A percentile compares a stretch with the other conserved stretches of the same genome.
Conservation (phyloP, 768 basidiomycete genomes). For the Ephemerocybe angulata region DNA sequence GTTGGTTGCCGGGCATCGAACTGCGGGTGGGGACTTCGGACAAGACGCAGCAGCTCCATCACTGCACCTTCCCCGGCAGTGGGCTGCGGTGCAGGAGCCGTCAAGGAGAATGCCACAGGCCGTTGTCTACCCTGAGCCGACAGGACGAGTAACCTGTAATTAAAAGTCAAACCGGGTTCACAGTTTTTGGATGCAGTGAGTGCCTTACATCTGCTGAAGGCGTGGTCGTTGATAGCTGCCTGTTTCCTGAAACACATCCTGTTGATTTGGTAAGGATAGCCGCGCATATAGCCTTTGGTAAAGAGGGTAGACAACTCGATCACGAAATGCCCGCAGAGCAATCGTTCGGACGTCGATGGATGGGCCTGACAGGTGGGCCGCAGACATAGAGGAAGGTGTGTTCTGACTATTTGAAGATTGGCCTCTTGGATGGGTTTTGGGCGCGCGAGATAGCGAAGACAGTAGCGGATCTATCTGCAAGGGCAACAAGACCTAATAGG, state of each 20-base stretch:
- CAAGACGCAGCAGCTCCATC: conserved; percentile 57
- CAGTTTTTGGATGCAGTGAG: too few relatives aligned
- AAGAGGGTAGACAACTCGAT: conserved; percentile 70
- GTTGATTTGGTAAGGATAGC: conserved; percentile 49
- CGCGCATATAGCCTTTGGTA: conserved; percentile 52
- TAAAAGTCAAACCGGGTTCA: background rate
- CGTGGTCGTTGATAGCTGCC: conserved; percentile 61
- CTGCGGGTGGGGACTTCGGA: conserved; percentile 51
- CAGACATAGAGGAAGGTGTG: conserved; percentile 37
- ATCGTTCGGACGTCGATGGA: conserved; percentile 79
- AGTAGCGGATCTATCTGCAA: conserved; percentile 40
- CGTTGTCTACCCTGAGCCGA: conserved; percentile 65
- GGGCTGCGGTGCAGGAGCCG: conserved; percentile 51
- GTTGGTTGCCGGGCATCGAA: conserved; percentile 30
- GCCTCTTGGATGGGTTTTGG: conserved; percentile 51
- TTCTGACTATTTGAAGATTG: conserved; percentile 49
- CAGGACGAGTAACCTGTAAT: conserved; percentile 65
- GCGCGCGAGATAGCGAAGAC: conserved; percentile 63
- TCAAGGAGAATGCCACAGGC: conserved; percentile 56
- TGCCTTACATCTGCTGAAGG: conserved; percentile 73
- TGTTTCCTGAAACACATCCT: conserved; percentile 55
- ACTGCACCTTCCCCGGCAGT: conserved; percentile 67
- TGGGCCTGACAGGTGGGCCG: conserved; percentile 32
- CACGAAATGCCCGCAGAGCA: conserved; percentile 77
- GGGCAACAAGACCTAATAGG: background rate